A percentile compares a stretch with the other conserved stretches of the same genome.
phyloP scores from a whole-genome alignment of 257 asterid genomes.

The Ophiorrhiza pumila region DNA sequence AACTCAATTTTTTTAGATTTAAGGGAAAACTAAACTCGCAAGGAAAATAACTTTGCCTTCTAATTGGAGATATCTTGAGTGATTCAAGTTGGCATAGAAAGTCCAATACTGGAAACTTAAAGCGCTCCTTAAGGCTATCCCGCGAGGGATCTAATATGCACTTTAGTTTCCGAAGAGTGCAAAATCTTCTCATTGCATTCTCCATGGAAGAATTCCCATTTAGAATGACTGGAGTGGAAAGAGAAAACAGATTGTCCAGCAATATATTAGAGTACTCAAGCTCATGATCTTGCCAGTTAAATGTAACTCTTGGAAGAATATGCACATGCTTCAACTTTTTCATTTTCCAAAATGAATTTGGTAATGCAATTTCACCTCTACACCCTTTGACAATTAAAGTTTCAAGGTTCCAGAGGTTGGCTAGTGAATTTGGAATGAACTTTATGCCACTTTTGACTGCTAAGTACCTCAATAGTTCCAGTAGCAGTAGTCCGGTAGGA shows the following conservation, averaged over 20 bases:
- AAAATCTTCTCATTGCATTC: neutral
- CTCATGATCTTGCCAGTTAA: neutral
- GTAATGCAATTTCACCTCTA: neutral
- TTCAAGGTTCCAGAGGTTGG: constrained; percentile 9
- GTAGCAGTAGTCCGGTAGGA: neutral
- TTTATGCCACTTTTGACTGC: neutral
- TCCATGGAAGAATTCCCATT: neutral
- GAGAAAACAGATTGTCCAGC: neutral
- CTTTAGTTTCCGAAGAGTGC: neutral
- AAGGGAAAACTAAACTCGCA: neutral
- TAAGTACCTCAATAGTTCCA: neutral
- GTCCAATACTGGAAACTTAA: neutral
- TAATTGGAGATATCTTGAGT: neutral
- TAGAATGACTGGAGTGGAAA: neutral
- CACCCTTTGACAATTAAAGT: neutral
- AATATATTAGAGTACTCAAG: neutral
- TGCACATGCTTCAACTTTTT: neutral
- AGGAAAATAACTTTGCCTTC: neutral
- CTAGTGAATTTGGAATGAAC: neutral
- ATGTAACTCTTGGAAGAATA: neutral
- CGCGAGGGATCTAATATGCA: neutral
- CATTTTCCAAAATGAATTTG: neutral
- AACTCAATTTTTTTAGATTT: neutral
- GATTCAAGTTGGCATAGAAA: neutral
- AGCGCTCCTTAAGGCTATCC: neutral